Percentiles rank a stretch among this genome's conserved stretches.
phyloP scores from a whole-genome alignment of 2,329 filamentous ascomycete species.

The Pyrenochaeta sp. region DNA sequence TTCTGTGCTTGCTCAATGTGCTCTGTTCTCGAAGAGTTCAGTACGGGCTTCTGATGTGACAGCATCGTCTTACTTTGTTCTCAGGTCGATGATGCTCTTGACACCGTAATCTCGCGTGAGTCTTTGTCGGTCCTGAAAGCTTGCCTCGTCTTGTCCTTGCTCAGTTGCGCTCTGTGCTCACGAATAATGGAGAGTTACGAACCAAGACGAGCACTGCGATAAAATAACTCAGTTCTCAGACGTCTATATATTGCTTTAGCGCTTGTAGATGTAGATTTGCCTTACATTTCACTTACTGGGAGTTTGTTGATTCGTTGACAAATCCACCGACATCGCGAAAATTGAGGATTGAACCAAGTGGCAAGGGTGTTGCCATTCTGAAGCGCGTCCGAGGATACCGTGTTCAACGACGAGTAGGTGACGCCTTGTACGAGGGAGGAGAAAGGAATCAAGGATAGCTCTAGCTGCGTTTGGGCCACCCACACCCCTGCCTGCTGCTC shows the following conservation, averaged over 20 bases:
- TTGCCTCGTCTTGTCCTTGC: constrained; percentile 70
- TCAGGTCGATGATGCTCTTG: constrained; percentile 77
- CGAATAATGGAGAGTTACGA: neutral
- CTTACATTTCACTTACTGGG: constrained; percentile 25
- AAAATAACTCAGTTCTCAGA: constrained; percentile 38
- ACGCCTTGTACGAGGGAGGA: too few relatives aligned
- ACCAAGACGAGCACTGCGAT: constrained; percentile 47
- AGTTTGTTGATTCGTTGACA: constrained; percentile 31
- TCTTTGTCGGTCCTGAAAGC: constrained; percentile 66
- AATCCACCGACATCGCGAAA: constrained; percentile 47
- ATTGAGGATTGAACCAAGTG: constrained; percentile 43
- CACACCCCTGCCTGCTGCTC: too few relatives aligned
- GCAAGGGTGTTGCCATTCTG: constrained; percentile 19
- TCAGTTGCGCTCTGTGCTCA: constrained; percentile 3
- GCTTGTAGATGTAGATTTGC: neutral
- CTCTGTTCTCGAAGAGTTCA: constrained; percentile 66
- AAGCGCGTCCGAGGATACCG: too few relatives aligned
- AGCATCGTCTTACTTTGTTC: constrained; percentile 67
- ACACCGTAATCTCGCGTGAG: constrained; percentile 69
- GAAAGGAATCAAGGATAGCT: too few relatives aligned
- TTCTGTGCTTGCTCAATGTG: constrained; percentile 73
- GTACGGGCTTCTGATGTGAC: neutral
- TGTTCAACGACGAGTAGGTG: too few relatives aligned
- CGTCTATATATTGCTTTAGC: constrained; percentile 21
- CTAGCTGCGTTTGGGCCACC: too few relatives aligned